phyloP scores from a whole-genome alignment of 2,329 filamentous ascomycete genomes.

The Monilinia fructigena region DNA sequence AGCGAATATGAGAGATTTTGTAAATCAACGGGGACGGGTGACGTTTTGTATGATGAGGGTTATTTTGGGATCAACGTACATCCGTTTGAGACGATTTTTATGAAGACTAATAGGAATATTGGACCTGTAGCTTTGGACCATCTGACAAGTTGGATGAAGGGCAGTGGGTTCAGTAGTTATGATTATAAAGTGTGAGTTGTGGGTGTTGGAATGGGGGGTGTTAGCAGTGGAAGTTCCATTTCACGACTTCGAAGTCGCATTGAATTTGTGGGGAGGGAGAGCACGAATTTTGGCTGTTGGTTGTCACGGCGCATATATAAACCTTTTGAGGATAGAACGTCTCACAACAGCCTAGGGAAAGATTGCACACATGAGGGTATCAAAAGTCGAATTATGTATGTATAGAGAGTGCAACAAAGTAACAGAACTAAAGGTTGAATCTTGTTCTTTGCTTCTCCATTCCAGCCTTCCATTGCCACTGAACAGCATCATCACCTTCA shows the following conservation, averaged over 20 bases:
- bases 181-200: slow-evolving; percentile 3
- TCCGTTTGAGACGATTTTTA: slow-evolving; percentile 37
- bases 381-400: slow-evolving; percentile 34
- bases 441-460: slow-evolving; percentile 94
- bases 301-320: neutral
- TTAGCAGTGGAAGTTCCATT: neutral
- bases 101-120: slow-evolving; percentile 36
- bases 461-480: slow-evolving; percentile 95
- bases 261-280: neutral
- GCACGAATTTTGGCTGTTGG: neutral
- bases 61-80: slow-evolving; percentile 37
- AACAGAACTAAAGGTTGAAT: slow-evolving; percentile 75
- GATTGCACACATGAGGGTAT: slow-evolving; percentile 28
- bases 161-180: slow-evolving; percentile 4
- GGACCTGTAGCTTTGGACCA: slow-evolving; percentile 27
- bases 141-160: slow-evolving; percentile 25
- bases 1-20: slow-evolving; percentile 5
- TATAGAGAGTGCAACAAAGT: slow-evolving; percentile 1
- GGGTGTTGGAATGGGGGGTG: neutral
- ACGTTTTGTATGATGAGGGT: slow-evolving; percentile 30
- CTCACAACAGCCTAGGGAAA: no score
- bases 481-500: slow-evolving; percentile 46
- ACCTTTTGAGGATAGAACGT: no score
- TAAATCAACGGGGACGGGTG: slow-evolving; percentile 25
- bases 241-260: neutral